These are phyloP conservation scores for Neurospora sp. DNA, from an alignment of 495 filamentous ascomycete genomes.

Conservation along the genomic window DNA sequence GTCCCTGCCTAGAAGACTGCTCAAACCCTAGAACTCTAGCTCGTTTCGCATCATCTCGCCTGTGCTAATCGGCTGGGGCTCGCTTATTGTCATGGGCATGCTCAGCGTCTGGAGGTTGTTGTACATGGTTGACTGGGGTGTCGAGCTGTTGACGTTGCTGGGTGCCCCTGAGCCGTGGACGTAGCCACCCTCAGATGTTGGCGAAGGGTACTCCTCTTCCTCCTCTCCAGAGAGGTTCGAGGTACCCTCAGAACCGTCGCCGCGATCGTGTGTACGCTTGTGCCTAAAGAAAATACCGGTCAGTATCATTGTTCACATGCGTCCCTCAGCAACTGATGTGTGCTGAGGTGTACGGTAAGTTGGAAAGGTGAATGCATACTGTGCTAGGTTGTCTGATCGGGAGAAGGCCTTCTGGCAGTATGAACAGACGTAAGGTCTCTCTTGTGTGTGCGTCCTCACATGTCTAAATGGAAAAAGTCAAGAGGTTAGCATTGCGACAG, in stretches of 20 bases:
- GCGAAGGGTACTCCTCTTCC: conserved; percentile 60
- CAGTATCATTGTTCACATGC: conserved; percentile 13
- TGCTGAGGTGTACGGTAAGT: conserved; percentile 8
- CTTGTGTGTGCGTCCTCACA: conserved; percentile 98
- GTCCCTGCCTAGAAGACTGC: conserved; percentile 21
- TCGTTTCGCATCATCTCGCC: conserved; percentile 28
- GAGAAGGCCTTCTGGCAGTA: conserved; percentile 99
- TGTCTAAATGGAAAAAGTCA: conserved; percentile 56
- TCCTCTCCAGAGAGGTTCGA: conserved; percentile 63
- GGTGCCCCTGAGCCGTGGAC: conserved; percentile 34
- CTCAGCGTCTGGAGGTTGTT: conserved; percentile 43
- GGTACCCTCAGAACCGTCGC: conserved; percentile 58
- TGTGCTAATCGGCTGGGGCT: conserved; percentile 33
- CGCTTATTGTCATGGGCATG: conserved; percentile 50
- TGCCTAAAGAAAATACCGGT: conserved; percentile 47
- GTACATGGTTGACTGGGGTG: conserved; percentile 24
- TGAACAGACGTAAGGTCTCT: conserved; percentile 92
- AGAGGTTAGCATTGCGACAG: conserved; percentile 42
- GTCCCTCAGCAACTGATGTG: conserved; percentile 9
- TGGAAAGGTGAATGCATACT: conserved; percentile 52
- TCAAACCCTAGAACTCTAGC: conserved; percentile 22
- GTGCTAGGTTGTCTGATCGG: conserved; percentile 94
- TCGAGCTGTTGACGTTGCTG: conserved; percentile 23
- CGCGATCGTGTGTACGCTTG: conserved; percentile 85
- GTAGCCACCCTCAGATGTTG: conserved; percentile 49